These are phyloP conservation scores for Symmetrospora coprosmae DNA, from an alignment of 768 basidiomycete genomes.

Conservation along the genomic window DNA sequence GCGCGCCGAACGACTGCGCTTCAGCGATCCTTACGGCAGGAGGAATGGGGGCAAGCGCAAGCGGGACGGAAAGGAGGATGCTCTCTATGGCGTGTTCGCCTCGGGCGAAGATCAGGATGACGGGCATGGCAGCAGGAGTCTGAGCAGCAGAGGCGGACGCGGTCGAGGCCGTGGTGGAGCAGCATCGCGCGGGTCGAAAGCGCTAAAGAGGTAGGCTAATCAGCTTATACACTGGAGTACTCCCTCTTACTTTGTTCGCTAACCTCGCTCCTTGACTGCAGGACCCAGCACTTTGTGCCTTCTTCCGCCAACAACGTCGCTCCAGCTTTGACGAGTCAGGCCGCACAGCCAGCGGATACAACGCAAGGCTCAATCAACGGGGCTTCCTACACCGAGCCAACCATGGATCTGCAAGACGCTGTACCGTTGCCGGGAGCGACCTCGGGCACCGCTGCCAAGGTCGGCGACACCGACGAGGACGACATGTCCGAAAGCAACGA, in stretches of 20 bases:
- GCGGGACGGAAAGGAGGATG: slow-evolving; percentile 51
- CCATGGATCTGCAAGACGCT: too few species aligned
- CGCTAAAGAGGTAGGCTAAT: not conserved
- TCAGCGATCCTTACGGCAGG: slow-evolving; percentile 54
- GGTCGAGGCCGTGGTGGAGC: too few species aligned
- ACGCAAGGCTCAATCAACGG: too few species aligned
- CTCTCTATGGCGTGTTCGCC: slow-evolving; percentile 61
- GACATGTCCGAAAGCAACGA: slow-evolving; percentile 33
- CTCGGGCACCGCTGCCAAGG: slow-evolving; percentile 25
- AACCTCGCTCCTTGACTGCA: too few species aligned
- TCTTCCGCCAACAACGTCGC: too few species aligned
- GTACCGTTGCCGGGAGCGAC: too few species aligned
- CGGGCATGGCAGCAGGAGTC: too few species aligned
- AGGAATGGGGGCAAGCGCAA: slow-evolving; percentile 49
- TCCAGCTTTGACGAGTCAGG: too few species aligned
- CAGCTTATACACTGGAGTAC: not conserved
- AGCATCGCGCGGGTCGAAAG: not conserved
- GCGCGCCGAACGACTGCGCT: slow-evolving; percentile 59
- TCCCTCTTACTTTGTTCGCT: slow-evolving; percentile 25
- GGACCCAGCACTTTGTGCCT: slow-evolving; percentile 36
- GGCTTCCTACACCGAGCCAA: too few species aligned
- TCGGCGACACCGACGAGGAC: slow-evolving; percentile 33
- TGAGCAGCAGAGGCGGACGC: too few species aligned
- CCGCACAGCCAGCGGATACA: slow-evolving; percentile 19
- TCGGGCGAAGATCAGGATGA: slow-evolving; percentile 52